Evolutionary conservation across 345 rosid species (phyloP), one percentile per base, ranked within the genome.

Genomic region (Ceriops zippeliana): DNA sequence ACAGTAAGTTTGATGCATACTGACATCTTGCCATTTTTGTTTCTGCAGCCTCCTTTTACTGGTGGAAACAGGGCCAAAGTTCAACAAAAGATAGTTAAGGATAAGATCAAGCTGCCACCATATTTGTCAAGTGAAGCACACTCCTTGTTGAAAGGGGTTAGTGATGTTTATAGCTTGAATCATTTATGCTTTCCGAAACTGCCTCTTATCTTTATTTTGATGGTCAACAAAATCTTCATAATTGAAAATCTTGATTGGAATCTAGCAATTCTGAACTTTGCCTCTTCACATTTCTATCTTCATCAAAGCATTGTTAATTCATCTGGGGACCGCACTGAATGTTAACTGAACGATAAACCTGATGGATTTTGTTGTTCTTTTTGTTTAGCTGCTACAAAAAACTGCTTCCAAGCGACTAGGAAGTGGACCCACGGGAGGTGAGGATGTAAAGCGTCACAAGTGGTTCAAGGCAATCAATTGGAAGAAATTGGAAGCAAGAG

Each of bases 381-480:
- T 74, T 58, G 62, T 83, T 47, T 79, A 83, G 98, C 85, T 93
- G 73, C 82, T 91, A 42, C 89, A 85, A 68, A 93, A 93, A 76
- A 91, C 89, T 69, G 84, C 89, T 2, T 77, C 81, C 73, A 91
- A 73, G 78, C 86, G 96, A 63, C 78, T 89, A 1, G 97, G 96
- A 52, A 81, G 83, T 67, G 97, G 97, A 68, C 77, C 82, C 4
- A 78, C 32, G 1, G 97, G 97, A 62, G 77, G 86, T 2, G 83
- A 83, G 58, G 98, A 91, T 58, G 82, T 91, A 17, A 93, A 85
- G 86, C 70, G 82, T 17, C 90, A 90, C 80, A 93, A 86, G 74
- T 93, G 98, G 98, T 88, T 93, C 76, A 87, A 87, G 79, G 65
- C 63, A 8, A 86, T 93, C 64, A 89, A 91, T 78, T 93, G 99